phyloP scores from a whole-genome alignment of 106 monocot genomes.

The Acorus gramineus region DNA sequence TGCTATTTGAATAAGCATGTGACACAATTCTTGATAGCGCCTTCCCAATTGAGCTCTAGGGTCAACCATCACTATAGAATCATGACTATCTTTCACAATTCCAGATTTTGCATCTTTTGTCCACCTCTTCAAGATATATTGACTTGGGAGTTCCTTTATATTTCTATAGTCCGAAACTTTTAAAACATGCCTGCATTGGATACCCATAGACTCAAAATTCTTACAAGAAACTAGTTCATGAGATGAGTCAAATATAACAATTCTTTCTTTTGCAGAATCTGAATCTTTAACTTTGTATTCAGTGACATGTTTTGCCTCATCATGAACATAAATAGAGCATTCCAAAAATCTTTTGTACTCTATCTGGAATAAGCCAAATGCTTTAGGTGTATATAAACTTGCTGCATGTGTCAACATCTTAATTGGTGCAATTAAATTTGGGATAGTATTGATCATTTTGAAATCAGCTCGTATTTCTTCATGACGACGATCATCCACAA shows the following conservation, averaged over 20 bases:
- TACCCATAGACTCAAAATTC: conserved; percentile 60
- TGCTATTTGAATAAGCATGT: no score
- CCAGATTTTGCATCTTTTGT: no score
- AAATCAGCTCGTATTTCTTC: conserved; percentile 46
- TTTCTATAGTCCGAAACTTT: conserved; percentile 22
- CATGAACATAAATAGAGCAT: conserved; percentile 41
- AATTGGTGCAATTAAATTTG: conserved; percentile 41
- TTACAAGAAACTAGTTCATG: conserved; percentile 37
- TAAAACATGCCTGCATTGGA: conserved; percentile 57
- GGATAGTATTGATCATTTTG: conserved; percentile 28
- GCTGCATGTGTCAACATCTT: conserved; percentile 64
- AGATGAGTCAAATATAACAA: conserved; percentile 49
- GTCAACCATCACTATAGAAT: no score
- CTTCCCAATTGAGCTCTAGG: no score
- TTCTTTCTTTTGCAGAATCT: conserved; percentile 34
- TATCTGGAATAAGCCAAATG: conserved; percentile 66
- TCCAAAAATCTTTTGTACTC: conserved; percentile 68
- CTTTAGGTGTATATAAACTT: conserved; percentile 40
- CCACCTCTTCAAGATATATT: no score
- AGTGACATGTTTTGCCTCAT: conserved; percentile 33
- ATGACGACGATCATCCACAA: conserved; percentile 33
- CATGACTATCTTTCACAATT: no score
- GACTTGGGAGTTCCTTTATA: no score
- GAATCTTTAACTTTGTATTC: conserved; percentile 44
- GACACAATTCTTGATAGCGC: no score